Conservation (phyloP, 495 filamentous ascomycete genomes). For the Penicillium malachiteum region DNA sequence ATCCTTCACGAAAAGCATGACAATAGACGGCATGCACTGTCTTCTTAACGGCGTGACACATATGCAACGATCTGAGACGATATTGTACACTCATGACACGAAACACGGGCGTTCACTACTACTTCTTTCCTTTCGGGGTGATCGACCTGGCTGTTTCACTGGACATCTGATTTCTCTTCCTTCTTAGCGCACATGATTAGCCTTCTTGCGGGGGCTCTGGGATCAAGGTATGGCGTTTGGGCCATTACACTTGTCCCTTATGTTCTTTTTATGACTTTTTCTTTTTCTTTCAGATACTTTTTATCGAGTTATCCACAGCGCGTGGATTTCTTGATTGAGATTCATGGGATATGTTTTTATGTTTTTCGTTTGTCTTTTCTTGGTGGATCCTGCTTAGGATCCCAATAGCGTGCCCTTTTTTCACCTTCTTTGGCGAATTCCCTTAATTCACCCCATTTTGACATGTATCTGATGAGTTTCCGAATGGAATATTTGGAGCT, state of each 20-base stretch:
- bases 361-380: constrained; percentile 1
- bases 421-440: constrained; percentile 2
- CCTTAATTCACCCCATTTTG: constrained; percentile 7
- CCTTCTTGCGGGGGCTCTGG: constrained; percentile 9
- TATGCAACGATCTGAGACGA: constrained; percentile 26
- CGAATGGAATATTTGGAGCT: constrained; percentile 4
- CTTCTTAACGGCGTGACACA: constrained; percentile 18
- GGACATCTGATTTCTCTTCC: constrained; percentile 6
- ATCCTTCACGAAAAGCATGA: constrained; percentile 11
- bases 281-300: constrained; percentile 4
- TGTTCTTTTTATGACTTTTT: background rate
- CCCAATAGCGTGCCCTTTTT: background rate
- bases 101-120: constrained; percentile 14
- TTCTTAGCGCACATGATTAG: constrained; percentile 18
- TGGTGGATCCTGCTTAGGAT: background rate
- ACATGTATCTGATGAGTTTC: constrained; percentile 9
- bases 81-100: constrained; percentile 26
- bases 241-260: constrained; percentile 2
- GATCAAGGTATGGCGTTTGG: constrained; percentile 6
- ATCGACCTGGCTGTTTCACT: constrained; percentile 8
- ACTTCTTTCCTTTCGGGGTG: constrained; percentile 18
- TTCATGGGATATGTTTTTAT: constrained; percentile 2
- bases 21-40: constrained; percentile 14
- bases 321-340: background rate
- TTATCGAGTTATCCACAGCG: background rate